Conservation (phyloP, 106 monocot genomes). For the Agapanthus africanus region DNA sequence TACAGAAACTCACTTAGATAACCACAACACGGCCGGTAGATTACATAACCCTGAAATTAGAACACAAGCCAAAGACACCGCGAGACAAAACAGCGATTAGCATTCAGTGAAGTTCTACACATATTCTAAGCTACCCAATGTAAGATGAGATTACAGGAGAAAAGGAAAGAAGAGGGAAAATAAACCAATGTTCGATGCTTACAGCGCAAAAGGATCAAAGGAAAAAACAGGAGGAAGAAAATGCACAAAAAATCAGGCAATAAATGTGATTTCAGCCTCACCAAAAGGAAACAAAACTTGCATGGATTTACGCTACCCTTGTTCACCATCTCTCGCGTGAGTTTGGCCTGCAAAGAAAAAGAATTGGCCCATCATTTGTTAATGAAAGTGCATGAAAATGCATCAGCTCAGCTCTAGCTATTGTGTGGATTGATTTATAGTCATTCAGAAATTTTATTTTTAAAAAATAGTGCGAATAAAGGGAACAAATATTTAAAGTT, state of each 20-base stretch:
- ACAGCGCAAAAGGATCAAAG: slow-evolving; percentile 22
- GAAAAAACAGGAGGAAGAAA: slow-evolving; percentile 25
- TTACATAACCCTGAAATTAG: no score
- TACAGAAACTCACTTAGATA: no score
- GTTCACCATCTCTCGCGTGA: slow-evolving; percentile 53
- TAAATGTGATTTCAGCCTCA: slow-evolving; percentile 12
- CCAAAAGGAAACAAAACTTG: background rate
- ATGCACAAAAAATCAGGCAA: background rate
- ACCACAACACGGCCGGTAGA: no score
- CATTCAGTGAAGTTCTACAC: background rate
- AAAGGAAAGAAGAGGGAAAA: slow-evolving; percentile 6
- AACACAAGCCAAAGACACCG: no score
- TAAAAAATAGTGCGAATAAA: background rate
- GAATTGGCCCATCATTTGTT: background rate
- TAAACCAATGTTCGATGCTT: slow-evolving; percentile 8
- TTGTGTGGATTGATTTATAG: background rate
- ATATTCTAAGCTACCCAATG: slow-evolving; percentile 5
- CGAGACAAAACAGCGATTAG: no score
- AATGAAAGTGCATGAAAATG: background rate
- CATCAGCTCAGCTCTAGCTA: background rate
- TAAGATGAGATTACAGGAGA: slow-evolving; percentile 3
- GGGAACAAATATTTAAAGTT: no score
- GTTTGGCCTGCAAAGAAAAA: slow-evolving; percentile 29
- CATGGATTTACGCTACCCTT: background rate
- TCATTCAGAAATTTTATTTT: background rate